Conservation (phyloP, 2,329 filamentous ascomycete species). For the Scedosporium dehoogii region DNA sequence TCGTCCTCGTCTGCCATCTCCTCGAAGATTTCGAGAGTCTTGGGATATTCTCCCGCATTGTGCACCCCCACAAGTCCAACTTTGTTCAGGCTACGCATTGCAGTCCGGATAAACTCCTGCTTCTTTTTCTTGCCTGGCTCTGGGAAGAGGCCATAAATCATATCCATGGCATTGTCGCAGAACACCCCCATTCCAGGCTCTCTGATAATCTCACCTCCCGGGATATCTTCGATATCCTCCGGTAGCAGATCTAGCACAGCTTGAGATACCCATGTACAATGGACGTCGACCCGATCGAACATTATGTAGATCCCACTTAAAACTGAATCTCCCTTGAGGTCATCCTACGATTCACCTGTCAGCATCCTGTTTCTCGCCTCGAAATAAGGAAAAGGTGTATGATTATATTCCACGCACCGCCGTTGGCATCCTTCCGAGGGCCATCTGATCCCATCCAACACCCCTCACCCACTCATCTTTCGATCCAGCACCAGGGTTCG, state of each 20-base stretch:
- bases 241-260: constrained; percentile 53
- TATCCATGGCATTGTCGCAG: constrained; percentile 63
- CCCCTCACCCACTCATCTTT: constrained; percentile 53
- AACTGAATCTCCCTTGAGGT: constrained; percentile 41
- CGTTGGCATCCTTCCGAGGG: constrained; percentile 54
- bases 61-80: constrained; percentile 60
- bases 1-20: constrained; percentile 37
- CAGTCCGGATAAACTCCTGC: constrained; percentile 43
- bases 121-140: constrained; percentile 43
- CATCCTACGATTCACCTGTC: constrained; percentile 17
- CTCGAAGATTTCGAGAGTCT: constrained; percentile 43
- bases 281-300: constrained; percentile 60
- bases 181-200: constrained; percentile 58
- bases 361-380: neutral
- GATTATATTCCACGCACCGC: constrained; percentile 35
- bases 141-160: constrained; percentile 47
- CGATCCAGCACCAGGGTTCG: constrained; percentile 40
- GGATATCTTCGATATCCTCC: constrained; percentile 36
- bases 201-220: constrained; percentile 54
- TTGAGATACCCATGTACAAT: constrained; percentile 60
- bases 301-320: constrained; percentile 53
- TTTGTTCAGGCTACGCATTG: constrained; percentile 52
- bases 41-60: constrained; percentile 52
- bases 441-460: constrained; percentile 61
- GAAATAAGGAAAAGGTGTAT: neutral